These are phyloP conservation scores for Russula foetens DNA, from an alignment of 768 basidiomycete species.

Conservation along the genomic window DNA sequence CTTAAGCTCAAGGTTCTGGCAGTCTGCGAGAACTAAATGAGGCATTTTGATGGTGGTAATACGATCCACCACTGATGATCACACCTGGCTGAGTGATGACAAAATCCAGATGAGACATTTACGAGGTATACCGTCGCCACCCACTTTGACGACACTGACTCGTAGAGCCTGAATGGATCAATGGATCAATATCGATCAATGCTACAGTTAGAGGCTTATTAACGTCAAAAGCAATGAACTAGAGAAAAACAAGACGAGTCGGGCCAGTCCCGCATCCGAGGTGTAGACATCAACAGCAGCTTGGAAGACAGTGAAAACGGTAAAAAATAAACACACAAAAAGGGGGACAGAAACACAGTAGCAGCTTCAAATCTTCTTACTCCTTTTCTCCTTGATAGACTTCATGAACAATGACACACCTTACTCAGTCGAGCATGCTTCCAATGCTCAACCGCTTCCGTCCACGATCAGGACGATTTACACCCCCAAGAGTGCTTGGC, in stretches of 20 bases:
- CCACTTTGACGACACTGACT: not conserved
- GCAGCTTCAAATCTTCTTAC: not conserved
- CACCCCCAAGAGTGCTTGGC: not conserved
- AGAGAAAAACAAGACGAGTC: not conserved
- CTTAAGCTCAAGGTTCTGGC: not conserved
- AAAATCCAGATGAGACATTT: slow-evolving; percentile 2
- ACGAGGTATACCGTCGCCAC: not conserved
- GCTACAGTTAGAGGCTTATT: slow-evolving; percentile 10
- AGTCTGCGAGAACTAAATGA: too few species aligned
- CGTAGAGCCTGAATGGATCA: not conserved
- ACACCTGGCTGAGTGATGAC: not conserved
- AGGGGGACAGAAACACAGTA: not conserved
- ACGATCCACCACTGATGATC: too few species aligned
- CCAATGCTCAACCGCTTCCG: slow-evolving; percentile 16
- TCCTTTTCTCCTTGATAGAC: not conserved
- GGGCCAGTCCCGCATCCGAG: not conserved
- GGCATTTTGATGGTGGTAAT: too few species aligned
- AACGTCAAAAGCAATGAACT: not conserved
- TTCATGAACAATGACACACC: not conserved
- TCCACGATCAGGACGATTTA: not conserved
- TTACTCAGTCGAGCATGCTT: slow-evolving; percentile 8
- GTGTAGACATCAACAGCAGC: not conserved
- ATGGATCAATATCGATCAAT: not conserved
- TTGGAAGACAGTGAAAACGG: not conserved
- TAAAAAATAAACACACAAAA: not conserved